Evolutionary conservation across 1,284 basidiomycete genomes (phyloP).

Genomic region (Exsudoporus floridanus): DNA sequence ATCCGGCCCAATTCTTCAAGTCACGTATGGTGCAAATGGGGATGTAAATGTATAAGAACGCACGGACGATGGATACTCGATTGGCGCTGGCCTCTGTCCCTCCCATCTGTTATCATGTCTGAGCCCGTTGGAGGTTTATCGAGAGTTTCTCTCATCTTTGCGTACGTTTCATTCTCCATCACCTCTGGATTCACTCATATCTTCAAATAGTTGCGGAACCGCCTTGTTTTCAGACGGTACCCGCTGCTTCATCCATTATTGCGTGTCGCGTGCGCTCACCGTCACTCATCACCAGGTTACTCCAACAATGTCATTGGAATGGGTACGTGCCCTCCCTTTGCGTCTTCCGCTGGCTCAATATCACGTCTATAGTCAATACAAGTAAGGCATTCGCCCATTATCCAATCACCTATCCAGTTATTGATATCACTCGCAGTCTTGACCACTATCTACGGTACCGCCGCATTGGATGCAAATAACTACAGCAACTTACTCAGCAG

Average conservation of each 20-base stretch:
- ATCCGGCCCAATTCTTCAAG: background rate
- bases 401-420: background rate
- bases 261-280: background rate
- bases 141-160: constrained; percentile 75
- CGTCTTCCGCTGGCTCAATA: constrained; percentile 4
- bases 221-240: constrained; percentile 87
- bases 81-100: background rate
- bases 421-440: constrained; percentile 47
- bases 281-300: constrained; percentile 53
- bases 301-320: constrained; percentile 77
- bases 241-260: background rate
- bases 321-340: constrained; percentile 46
- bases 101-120: constrained; percentile 19
- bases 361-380: constrained; percentile 43
- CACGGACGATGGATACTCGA: background rate
- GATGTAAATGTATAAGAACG: constrained; percentile 22
- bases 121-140: constrained; percentile 32
- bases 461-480: constrained; percentile 46
- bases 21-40: background rate
- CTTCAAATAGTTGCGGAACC: constrained; percentile 64
- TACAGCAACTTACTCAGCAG: constrained; percentile 66
- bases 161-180: constrained; percentile 46
- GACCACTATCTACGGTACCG: constrained; percentile 60
- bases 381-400: constrained; percentile 39
- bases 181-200: background rate